These are phyloP conservation scores for Ampelocalamus luodianensis DNA, from an alignment of 176 grass and related monocot species.

Conservation along the genomic window DNA sequence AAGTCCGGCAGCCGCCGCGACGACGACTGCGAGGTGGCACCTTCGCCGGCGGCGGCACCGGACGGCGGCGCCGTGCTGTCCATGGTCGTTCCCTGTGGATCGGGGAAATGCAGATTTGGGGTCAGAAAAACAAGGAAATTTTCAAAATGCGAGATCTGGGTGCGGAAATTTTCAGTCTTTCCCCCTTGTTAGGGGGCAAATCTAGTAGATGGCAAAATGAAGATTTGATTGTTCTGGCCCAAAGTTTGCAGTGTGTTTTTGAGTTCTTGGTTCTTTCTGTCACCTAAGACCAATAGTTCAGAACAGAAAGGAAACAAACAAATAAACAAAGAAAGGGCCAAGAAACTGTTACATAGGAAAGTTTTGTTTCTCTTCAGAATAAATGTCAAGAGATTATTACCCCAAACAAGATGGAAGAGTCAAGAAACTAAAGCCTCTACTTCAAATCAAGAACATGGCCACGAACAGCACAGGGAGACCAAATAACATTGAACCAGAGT, in stretches of 20 bases:
- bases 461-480: neutral
- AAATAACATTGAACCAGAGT: neutral
- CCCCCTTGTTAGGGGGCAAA: neutral
- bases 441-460: neutral
- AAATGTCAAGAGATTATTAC: neutral
- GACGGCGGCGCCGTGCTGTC: neutral
- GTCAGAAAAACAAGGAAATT: neutral
- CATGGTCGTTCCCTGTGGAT: conserved; percentile 16
- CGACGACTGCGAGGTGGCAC: conserved; percentile 27
- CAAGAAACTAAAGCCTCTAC: too few relatives aligned
- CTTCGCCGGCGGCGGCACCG: neutral
- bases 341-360: neutral
- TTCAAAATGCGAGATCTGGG: conserved; percentile 16
- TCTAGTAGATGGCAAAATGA: neutral
- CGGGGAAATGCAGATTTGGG: neutral
- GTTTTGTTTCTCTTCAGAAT: neutral
- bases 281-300: neutral
- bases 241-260: conserved; percentile 4
- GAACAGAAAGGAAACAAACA: neutral
- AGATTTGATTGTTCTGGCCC: neutral
- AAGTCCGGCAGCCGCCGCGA: conserved; percentile 68
- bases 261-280: neutral
- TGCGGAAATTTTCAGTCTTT: neutral
- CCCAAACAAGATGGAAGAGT: neutral
- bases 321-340: neutral